Conservation (phyloP, 331 rosid genomes). For the Malus hybrid region DNA sequence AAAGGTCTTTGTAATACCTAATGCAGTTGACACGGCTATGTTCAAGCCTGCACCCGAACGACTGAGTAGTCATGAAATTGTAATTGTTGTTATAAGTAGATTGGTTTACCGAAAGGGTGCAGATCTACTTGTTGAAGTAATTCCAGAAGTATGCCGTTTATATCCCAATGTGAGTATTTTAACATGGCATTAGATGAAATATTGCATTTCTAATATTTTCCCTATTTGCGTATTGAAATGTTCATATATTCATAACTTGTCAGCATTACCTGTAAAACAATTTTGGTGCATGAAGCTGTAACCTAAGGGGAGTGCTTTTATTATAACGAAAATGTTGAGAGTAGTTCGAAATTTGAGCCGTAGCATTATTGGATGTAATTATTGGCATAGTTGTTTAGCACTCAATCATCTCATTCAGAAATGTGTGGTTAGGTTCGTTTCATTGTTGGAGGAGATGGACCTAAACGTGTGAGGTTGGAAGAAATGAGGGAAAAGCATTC, state of each 20-base stretch:
- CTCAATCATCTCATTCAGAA: slow-evolving; percentile 16
- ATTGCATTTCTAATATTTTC: background rate
- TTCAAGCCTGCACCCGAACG: slow-evolving; percentile 74
- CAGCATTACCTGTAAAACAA: background rate
- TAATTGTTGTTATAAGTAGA: slow-evolving; percentile 84
- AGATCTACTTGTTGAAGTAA: slow-evolving; percentile 94
- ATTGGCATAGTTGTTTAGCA: slow-evolving; percentile 7
- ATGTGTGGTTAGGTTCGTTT: slow-evolving; percentile 66
- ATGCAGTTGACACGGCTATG: slow-evolving; percentile 93
- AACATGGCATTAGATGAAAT: background rate
- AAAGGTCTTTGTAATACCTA: slow-evolving; percentile 88
- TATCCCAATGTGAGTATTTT: slow-evolving; percentile 65
- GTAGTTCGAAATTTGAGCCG: background rate
- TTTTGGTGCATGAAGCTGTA: background rate
- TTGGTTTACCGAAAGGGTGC: slow-evolving; percentile 94
- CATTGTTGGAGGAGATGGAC: slow-evolving; percentile 91
- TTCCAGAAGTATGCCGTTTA: slow-evolving; percentile 81
- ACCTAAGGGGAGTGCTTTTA: background rate
- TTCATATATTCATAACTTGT: background rate
- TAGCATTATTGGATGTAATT: background rate
- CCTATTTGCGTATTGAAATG: background rate
- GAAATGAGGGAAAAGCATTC: slow-evolving; percentile 95
- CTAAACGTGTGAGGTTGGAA: slow-evolving; percentile 90
- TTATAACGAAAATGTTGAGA: background rate
- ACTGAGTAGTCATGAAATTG: slow-evolving; percentile 44